Evolutionary conservation across 176 grass and related monocot genomes (phyloP), one percentile per base, ranked within the genome.

Genomic region (Poa annua): DNA sequence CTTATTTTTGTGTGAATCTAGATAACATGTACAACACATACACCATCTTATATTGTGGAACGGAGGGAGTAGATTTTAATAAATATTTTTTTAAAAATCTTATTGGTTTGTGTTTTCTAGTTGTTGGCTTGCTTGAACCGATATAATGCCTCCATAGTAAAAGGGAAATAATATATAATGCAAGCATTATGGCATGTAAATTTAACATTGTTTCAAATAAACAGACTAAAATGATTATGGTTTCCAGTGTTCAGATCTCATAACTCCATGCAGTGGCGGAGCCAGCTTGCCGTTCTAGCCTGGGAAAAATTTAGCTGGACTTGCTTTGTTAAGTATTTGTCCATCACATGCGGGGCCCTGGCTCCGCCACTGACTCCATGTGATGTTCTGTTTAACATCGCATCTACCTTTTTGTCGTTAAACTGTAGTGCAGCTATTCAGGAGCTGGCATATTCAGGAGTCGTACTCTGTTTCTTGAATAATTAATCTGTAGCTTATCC

Each of bases 121-220:
- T 39, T 20, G 14, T 72, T 73, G 20, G 56, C 5, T 81, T 57
- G n/a, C 39, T 20, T 7, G 26, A 51, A 6, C 17, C 41, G 48
- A 42, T 71, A 25, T 21, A 7, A 52, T 17, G 4, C 33, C 8
- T 54, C 2, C 44, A 45, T 45, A 45, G 44, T 32, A 69, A 41
- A 69, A 3, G 50, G 38, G 53, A 54, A 25, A 29, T 45, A 78
- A 1, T 42, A 79, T 47, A 45, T 29, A 24, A 64, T 35, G 77
- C 41, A 79, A 79, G 64, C 17, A 50, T 38, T 1, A 42, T 81
- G 65, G 53, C 65, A 56, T 56, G 50, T 54, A 41, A 14, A 81
- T 70, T 29, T 79, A 24, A 47, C 45, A 15, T 63, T 63, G 36
- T 42, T 79, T 79, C 22, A 41, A 41, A 41, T 45, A 24, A 20